phyloP scores from a whole-genome alignment of 345 rosid species.

The Cardamine occulta region DNA sequence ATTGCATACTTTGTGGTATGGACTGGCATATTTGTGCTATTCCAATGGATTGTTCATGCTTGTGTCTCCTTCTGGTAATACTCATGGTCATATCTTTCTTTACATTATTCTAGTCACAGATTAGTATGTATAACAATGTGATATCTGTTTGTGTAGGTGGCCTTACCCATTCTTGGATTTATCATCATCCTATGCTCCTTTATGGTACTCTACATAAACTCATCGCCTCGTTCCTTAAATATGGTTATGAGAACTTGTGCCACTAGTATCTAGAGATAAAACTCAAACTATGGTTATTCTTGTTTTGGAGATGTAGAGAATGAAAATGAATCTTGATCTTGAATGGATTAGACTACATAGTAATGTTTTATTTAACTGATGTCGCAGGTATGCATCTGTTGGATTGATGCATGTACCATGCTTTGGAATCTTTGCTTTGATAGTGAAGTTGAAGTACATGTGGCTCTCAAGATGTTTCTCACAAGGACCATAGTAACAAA shows the following conservation, averaged over 20 bases:
- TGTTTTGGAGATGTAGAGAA: no score
- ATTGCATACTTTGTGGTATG: conserved; percentile 73
- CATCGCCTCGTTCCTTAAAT: neutral
- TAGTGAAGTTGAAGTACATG: conserved; percentile 51
- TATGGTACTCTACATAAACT: conserved; percentile 63
- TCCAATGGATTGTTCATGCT: conserved; percentile 95
- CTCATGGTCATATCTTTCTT: neutral
- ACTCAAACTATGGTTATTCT: no score
- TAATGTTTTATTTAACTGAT: neutral
- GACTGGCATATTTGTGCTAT: conserved; percentile 69
- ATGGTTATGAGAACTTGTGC: neutral
- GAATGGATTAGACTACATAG: conserved; percentile 3
- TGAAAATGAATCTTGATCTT: conserved; percentile 14
- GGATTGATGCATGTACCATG: conserved; percentile 66
- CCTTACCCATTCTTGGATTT: conserved; percentile 91
- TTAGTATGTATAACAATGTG: conserved; percentile 13
- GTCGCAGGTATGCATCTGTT: conserved; percentile 55
- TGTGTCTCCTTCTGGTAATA: conserved; percentile 73
- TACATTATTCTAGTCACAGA: neutral
- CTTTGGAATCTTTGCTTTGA: conserved; percentile 57
- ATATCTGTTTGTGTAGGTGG: conserved; percentile 68
- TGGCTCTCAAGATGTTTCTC: conserved; percentile 55
- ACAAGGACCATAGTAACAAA: conserved; percentile 16
- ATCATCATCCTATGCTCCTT: conserved; percentile 68
- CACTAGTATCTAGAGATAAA: conserved; percentile 8